Percentiles rank a stretch among this genome's conserved stretches.
Evolutionary conservation across 164 flowering plant genomes (phyloP).

Genomic region (Protea cynaroides): DNA sequence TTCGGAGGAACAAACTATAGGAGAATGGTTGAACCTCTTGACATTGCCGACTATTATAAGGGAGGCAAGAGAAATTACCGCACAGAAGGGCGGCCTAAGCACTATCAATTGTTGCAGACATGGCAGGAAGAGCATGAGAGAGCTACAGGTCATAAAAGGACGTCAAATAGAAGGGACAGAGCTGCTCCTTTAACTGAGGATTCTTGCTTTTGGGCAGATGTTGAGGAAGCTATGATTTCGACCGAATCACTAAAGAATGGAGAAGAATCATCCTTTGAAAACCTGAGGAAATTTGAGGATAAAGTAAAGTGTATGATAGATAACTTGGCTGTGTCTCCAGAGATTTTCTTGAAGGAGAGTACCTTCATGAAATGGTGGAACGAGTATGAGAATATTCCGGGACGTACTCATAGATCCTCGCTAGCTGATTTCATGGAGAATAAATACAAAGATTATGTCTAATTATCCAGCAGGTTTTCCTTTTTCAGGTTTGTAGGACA

Average conservation of each 20-base stretch:
- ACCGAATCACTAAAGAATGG: constrained; percentile 15
- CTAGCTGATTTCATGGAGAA: constrained; percentile 19
- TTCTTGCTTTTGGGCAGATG: constrained; percentile 53
- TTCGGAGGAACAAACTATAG: constrained; percentile 37
- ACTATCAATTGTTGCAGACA: constrained; percentile 30
- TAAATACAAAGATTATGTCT: neutral
- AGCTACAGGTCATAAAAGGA: too few relatives aligned
- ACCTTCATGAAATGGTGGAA: constrained; percentile 50
- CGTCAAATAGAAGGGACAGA: neutral
- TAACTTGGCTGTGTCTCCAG: constrained; percentile 27
- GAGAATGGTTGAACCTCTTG: constrained; percentile 50
- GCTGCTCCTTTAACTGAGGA: constrained; percentile 30
- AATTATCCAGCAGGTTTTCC: neutral
- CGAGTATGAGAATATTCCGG: constrained; percentile 17
- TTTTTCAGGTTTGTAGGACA: too few relatives aligned
- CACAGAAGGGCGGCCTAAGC: constrained; percentile 20
- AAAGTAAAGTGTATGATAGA: constrained; percentile 26
- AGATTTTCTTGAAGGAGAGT: constrained; percentile 37
- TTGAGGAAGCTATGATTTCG: constrained; percentile 37
- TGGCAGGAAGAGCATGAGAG: constrained; percentile 24
- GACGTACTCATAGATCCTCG: constrained; percentile 5
- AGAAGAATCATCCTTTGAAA: neutral
- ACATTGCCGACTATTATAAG: constrained; percentile 41
- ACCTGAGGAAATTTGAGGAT: constrained; percentile 23
- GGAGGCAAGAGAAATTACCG: constrained; percentile 14